Conservation (phyloP, 768 basidiomycete species). For the Tubosaeta brunneosetosa region DNA sequence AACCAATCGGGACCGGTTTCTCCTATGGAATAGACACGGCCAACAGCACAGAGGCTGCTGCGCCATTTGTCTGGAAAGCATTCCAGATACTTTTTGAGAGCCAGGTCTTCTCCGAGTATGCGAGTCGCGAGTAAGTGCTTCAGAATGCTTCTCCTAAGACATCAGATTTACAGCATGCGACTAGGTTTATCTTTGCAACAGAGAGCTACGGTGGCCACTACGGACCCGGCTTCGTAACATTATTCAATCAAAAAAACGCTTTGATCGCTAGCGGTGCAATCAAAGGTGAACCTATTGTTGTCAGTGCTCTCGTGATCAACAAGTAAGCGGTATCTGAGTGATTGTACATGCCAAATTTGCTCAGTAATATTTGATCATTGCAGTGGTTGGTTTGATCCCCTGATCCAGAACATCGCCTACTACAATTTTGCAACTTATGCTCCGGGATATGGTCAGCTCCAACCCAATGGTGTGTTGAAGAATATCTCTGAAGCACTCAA, state of each 20-base stretch:
- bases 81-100: slow-evolving; percentile 64
- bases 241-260: slow-evolving; percentile 58
- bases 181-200: slow-evolving; percentile 58
- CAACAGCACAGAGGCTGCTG: slow-evolving; percentile 47
- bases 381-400: slow-evolving; percentile 66
- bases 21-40: slow-evolving; percentile 54
- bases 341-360: neutral
- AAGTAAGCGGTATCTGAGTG: slow-evolving; percentile 35
- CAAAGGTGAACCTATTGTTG: slow-evolving; percentile 46
- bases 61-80: slow-evolving; percentile 57
- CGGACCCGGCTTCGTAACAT: slow-evolving; percentile 60
- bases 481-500: slow-evolving; percentile 47
- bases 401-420: slow-evolving; percentile 60
- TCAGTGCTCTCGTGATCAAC: slow-evolving; percentile 63
- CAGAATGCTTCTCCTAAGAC: neutral
- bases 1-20: slow-evolving; percentile 64
- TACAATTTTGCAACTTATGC: slow-evolving; percentile 57
- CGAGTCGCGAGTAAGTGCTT: slow-evolving; percentile 47
- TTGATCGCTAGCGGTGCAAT: slow-evolving; percentile 42
- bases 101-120: slow-evolving; percentile 44
- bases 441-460: slow-evolving; percentile 64
- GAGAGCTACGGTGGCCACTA: slow-evolving; percentile 71
- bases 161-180: neutral
- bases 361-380: neutral
- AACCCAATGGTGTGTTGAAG: slow-evolving; percentile 41